Evolutionary conservation across 169 alveolate species (phyloP).

Genomic region (Cryptosporidium felis): DNA sequence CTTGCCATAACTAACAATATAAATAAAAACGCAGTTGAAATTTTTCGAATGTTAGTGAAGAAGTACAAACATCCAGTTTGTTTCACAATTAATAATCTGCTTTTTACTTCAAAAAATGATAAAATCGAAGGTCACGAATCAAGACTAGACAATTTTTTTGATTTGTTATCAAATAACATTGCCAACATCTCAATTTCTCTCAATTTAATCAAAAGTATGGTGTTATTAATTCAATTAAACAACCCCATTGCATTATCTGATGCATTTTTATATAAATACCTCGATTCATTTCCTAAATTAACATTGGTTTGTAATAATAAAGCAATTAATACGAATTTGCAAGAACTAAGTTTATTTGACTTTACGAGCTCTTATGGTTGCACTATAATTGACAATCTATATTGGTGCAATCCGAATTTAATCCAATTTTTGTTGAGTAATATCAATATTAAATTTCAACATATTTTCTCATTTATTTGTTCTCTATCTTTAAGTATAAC

Average conservation of each 20-base stretch:
- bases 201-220: background rate
- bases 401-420: slow-evolving; percentile 12
- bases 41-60: background rate
- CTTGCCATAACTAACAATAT: background rate
- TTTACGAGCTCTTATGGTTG: background rate
- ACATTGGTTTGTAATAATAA: background rate
- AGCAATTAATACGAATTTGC: background rate
- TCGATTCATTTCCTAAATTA: slow-evolving; percentile 52
- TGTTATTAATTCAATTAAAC: slow-evolving; percentile 11
- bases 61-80: background rate
- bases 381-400: background rate
- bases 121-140: no score
- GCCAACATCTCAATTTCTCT: background rate
- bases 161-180: background rate
- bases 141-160: no score
- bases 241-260: background rate
- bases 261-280: background rate
- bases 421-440: background rate
- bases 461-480: slow-evolving; percentile 18
- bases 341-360: background rate
- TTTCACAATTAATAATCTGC: background rate
- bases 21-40: slow-evolving; percentile 10
- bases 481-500: slow-evolving; percentile 4
- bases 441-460: background rate
- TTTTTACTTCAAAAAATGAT: no score